phyloP scores from a whole-genome alignment of 805 yeast genomes.

The Yarrowia sp. region DNA sequence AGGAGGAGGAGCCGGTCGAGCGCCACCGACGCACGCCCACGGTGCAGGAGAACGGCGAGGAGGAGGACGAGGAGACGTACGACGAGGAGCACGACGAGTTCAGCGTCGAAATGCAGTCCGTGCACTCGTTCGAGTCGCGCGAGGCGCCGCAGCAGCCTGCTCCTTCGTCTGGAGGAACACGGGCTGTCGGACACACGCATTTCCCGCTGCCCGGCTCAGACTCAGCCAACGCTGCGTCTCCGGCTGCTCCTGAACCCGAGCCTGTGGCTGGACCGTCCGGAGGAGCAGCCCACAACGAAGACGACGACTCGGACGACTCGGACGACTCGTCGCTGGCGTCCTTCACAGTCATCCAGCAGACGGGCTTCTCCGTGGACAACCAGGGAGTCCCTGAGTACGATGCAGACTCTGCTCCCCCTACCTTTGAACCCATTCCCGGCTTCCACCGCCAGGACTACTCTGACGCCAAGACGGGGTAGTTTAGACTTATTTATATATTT shows the following conservation, averaged over 20 bases:
- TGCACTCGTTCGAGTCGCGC: neutral
- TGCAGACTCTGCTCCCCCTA: constrained; percentile 41
- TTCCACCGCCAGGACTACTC: constrained; percentile 49
- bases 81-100: neutral
- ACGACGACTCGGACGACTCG: neutral
- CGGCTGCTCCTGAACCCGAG: too few relatives aligned
- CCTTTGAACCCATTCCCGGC: constrained; percentile 49
- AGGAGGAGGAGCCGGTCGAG: constrained; percentile 30
- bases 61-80: neutral
- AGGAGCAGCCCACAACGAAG: neutral
- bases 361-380: constrained; percentile 16
- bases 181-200: constrained; percentile 7
- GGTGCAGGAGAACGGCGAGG: constrained; percentile 5
- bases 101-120: neutral
- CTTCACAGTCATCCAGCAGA: constrained; percentile 3
- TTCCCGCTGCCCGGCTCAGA: neutral
- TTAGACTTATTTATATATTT: neutral
- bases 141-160: neutral
- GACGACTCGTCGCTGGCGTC: constrained; percentile 15
- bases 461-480: constrained; percentile 41
- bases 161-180: neutral
- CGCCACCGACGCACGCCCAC: constrained; percentile 2
- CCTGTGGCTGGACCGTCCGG: constrained; percentile 9
- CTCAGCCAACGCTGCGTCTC: neutral
- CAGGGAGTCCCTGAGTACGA: constrained; percentile 25